Evolutionary conservation across 345 rosid genomes (phyloP).

Genomic region (Sapria himalayana): DNA sequence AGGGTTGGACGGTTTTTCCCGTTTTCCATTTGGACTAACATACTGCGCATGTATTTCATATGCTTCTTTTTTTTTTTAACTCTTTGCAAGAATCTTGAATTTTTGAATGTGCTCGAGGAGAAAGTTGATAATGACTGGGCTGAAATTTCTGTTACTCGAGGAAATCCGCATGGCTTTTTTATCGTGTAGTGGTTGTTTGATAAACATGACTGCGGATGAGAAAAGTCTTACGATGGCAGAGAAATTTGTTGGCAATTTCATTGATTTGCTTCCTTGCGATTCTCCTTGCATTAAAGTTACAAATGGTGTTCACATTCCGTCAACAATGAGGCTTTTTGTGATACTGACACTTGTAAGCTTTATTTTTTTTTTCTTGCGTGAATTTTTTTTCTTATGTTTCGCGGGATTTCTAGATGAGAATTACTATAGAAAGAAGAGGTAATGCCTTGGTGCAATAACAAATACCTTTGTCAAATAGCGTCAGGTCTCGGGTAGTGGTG

Average conservation of each 20-base stretch:
- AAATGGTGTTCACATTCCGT: constrained; percentile 48
- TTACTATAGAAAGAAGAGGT: too few species aligned
- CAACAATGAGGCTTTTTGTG: constrained; percentile 65
- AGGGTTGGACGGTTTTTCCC: too few species aligned
- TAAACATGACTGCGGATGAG: constrained; percentile 82
- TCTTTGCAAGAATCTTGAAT: constrained; percentile 63
- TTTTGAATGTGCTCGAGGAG: constrained; percentile 54
- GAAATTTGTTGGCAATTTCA: constrained; percentile 52
- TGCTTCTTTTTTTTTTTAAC: too few species aligned
- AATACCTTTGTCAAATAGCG: too few species aligned
- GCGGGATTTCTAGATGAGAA: background rate
- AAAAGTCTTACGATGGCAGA: constrained; percentile 36
- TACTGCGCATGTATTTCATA: too few species aligned
- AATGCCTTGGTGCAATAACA: too few species aligned
- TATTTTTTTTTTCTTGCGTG: too few species aligned
- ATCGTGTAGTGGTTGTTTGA: constrained; percentile 52
- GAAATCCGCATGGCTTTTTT: constrained; percentile 66
- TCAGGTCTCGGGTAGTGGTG: too few species aligned
- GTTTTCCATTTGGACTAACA: too few species aligned
- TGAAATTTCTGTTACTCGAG: constrained; percentile 67
- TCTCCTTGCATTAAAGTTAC: constrained; percentile 18
- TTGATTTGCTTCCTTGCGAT: constrained; percentile 63
- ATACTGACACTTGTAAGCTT: constrained; percentile 70
- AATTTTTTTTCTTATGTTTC: too few species aligned
- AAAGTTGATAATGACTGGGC: constrained; percentile 81